Evolutionary conservation across 805 yeast species (phyloP).

Genomic region (Candida boleticola): DNA sequence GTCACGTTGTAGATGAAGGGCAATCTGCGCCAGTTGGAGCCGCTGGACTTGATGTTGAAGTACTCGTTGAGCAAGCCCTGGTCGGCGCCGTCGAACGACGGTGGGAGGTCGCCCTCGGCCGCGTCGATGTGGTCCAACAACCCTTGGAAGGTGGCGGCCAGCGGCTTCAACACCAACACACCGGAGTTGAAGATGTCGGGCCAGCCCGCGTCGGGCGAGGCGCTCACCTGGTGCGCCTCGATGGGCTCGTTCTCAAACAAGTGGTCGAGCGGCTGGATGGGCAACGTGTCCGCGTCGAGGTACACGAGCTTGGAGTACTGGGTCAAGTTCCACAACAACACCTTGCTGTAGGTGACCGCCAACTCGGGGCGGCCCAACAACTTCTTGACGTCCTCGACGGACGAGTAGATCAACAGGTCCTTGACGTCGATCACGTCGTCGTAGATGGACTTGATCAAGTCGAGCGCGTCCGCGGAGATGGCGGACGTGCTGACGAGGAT

Average conservation of each 20-base stretch:
- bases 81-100: slow-evolving; percentile 35
- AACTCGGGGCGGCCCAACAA: slow-evolving; percentile 26
- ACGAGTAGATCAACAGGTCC: slow-evolving; percentile 15
- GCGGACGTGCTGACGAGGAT: slow-evolving; percentile 17
- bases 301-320: slow-evolving; percentile 21
- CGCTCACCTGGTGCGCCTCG: slow-evolving; percentile 14
- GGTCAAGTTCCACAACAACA: slow-evolving; percentile 24
- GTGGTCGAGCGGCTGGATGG: slow-evolving; percentile 19
- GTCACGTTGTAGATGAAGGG: slow-evolving; percentile 38
- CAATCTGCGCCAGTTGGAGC: slow-evolving; percentile 26
- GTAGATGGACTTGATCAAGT: slow-evolving; percentile 18
- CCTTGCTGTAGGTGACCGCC: slow-evolving; percentile 24
- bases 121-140: slow-evolving; percentile 12
- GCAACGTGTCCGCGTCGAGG: slow-evolving; percentile 28
- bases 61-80: slow-evolving; percentile 36
- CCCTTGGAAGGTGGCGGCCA: slow-evolving; percentile 12
- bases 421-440: slow-evolving; percentile 26
- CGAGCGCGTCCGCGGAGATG: slow-evolving; percentile 16
- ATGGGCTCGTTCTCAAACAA: slow-evolving; percentile 16
- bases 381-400: slow-evolving; percentile 17
- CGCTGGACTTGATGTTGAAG: slow-evolving; percentile 23
- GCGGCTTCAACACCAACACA: slow-evolving; percentile 23
- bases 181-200: slow-evolving; percentile 33
- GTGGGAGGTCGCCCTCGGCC: slow-evolving; percentile 7
- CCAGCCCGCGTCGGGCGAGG: slow-evolving; percentile 33